A percentile compares a stretch with the other conserved stretches of the same genome.
Conservation (phyloP, 495 filamentous ascomycete species). For the Penicillium egyptiacum region DNA sequence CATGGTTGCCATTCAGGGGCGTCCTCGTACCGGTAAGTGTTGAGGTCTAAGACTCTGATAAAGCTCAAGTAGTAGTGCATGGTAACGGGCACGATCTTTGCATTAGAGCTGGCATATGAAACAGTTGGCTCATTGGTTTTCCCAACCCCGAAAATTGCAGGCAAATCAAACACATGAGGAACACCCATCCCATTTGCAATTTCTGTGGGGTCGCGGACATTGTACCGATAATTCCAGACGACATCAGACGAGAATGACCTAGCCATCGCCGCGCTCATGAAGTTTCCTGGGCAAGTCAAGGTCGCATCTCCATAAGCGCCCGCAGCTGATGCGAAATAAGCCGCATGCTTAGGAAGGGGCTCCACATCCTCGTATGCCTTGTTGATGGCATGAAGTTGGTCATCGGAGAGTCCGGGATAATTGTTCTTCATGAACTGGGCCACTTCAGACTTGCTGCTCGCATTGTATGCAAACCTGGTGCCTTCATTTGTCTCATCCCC, state of each 20-base stretch:
- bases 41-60: constrained; percentile 60
- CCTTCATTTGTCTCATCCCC: constrained; percentile 70
- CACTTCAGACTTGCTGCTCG: constrained; percentile 42
- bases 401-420: constrained; percentile 53
- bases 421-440: constrained; percentile 58
- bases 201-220: constrained; percentile 54
- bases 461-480: constrained; percentile 55
- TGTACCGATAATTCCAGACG: constrained; percentile 62
- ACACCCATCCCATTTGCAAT: constrained; percentile 57
- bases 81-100: constrained; percentile 51
- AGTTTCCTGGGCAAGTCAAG: constrained; percentile 60
- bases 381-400: constrained; percentile 56
- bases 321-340: constrained; percentile 56
- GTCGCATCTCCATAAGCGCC: constrained; percentile 66
- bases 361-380: constrained; percentile 52
- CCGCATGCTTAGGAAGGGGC: constrained; percentile 39
- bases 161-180: constrained; percentile 60
- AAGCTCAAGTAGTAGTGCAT: constrained; percentile 67
- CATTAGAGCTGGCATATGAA: constrained; percentile 38
- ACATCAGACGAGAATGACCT: constrained; percentile 30
- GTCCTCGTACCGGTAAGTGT: constrained; percentile 37
- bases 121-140: constrained; percentile 26
- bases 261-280: constrained; percentile 44
- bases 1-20: constrained; percentile 48
- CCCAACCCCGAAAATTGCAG: constrained; percentile 54